Percentiles rank a stretch among this genome's conserved stretches.
phyloP scores from a whole-genome alignment of 179 eudicot genomes.

The Sideroxylon spinosum region DNA sequence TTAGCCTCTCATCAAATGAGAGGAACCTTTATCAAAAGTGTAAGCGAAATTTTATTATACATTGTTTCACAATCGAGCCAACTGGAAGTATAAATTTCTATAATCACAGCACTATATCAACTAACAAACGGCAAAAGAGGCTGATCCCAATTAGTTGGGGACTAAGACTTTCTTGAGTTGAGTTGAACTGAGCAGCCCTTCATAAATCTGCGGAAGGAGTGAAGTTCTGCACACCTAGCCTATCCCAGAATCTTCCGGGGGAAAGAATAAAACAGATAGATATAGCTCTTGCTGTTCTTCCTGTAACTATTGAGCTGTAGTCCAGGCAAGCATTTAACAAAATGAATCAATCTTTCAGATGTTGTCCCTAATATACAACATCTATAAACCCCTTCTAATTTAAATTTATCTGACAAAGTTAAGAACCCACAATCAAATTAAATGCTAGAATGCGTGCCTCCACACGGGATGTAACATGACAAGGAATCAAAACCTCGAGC shows the following conservation, averaged over 20 bases:
- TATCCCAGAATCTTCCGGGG: background rate
- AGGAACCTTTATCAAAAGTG: too few relatives aligned
- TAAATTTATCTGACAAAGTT: background rate
- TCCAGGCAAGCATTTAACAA: background rate
- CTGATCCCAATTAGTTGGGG: too few relatives aligned
- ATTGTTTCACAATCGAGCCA: too few relatives aligned
- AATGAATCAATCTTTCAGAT: background rate
- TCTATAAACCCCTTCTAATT: background rate
- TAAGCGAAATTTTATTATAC: too few relatives aligned
- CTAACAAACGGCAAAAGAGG: too few relatives aligned
- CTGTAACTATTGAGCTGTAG: background rate
- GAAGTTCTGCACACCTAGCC: background rate
- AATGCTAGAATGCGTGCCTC: background rate
- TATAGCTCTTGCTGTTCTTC: background rate
- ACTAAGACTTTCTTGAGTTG: too few relatives aligned
- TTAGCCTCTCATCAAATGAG: too few relatives aligned
- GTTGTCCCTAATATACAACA: background rate
- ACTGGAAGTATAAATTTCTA: too few relatives aligned
- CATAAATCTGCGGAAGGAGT: too few relatives aligned
- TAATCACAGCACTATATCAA: too few relatives aligned
- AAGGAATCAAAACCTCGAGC: background rate
- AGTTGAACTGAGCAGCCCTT: too few relatives aligned
- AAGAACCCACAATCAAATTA: background rate
- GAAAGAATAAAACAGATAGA: background rate
- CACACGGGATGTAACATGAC: background rate